Evolutionary conservation across 345 rosid species (phyloP).

Genomic region (Pseudoturritis turrita): DNA sequence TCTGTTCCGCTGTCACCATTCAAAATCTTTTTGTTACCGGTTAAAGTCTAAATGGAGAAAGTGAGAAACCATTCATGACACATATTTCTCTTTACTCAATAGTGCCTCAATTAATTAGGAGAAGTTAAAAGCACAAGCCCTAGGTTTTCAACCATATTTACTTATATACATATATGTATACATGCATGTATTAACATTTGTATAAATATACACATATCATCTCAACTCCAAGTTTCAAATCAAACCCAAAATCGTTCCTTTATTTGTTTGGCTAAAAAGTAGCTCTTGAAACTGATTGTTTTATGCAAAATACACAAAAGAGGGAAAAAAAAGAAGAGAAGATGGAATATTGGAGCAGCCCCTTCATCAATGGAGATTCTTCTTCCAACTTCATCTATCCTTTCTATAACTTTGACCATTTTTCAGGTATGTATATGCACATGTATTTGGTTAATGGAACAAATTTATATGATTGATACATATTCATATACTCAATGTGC

Average conservation of each 20-base stretch:
- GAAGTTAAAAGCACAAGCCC: neutral
- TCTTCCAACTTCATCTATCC: constrained; percentile 24
- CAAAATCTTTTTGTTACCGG: neutral
- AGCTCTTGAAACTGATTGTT: constrained; percentile 4
- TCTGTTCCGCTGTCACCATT: too few relatives aligned
- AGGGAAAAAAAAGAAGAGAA: neutral
- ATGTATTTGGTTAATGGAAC: neutral
- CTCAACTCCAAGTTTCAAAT: neutral
- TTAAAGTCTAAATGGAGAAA: neutral
- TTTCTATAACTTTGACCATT: constrained; percentile 3
- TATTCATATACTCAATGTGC: neutral
- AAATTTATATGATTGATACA: neutral
- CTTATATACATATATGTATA: neutral
- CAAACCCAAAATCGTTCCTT: neutral
- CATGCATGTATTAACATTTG: neutral
- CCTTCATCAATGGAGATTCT: constrained; percentile 21
- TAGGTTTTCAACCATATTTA: constrained; percentile 1
- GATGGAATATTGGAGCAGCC: constrained; percentile 23
- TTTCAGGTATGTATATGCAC: constrained; percentile 32
- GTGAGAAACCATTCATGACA: constrained; percentile 1
- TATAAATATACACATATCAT: neutral
- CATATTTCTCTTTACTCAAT: neutral
- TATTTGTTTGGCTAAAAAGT: constrained; percentile 7
- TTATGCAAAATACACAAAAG: neutral
- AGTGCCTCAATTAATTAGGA: neutral